These are phyloP conservation scores for Calonectria pauciramosa DNA, from an alignment of 2,329 filamentous ascomycete genomes.

Conservation along the genomic window DNA sequence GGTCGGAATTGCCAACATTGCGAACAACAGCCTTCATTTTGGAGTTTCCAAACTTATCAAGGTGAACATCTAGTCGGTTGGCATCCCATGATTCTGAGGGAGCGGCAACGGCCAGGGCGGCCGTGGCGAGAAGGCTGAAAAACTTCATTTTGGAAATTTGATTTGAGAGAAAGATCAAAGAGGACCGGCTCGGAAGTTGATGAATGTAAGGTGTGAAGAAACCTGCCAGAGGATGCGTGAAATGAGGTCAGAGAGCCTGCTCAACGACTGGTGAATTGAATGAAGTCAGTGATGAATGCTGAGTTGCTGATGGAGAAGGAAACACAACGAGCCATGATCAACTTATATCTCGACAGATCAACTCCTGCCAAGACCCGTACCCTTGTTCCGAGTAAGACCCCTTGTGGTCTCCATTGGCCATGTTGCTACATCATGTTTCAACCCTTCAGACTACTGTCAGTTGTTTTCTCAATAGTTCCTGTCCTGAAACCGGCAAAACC, in stretches of 20 bases:
- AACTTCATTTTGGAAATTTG: neutral
- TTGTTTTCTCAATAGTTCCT: neutral
- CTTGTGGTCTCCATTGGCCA: neutral
- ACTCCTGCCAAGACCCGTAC: no score
- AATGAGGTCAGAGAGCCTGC: slow-evolving; percentile 1
- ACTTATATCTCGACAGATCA: neutral
- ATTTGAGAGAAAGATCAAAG: neutral
- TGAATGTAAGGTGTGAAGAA: neutral
- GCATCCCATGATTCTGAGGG: neutral
- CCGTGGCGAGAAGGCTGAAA: neutral
- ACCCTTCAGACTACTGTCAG: neutral
- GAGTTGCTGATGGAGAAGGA: neutral
- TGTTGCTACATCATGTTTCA: neutral
- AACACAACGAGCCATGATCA: neutral
- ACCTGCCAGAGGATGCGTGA: neutral
- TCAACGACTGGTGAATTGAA: neutral
- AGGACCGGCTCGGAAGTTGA: neutral
- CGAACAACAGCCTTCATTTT: neutral
- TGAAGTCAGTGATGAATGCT: neutral
- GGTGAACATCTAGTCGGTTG: neutral
- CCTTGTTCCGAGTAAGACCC: neutral
- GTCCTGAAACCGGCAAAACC: neutral
- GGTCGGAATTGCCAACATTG: neutral
- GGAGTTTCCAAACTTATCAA: neutral
- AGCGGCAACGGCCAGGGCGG: neutral